Evolutionary conservation across 2,329 filamentous ascomycete genomes (phyloP), one percentile per base, ranked within the genome.

Genomic region (Colletotrichum limetticola): DNA sequence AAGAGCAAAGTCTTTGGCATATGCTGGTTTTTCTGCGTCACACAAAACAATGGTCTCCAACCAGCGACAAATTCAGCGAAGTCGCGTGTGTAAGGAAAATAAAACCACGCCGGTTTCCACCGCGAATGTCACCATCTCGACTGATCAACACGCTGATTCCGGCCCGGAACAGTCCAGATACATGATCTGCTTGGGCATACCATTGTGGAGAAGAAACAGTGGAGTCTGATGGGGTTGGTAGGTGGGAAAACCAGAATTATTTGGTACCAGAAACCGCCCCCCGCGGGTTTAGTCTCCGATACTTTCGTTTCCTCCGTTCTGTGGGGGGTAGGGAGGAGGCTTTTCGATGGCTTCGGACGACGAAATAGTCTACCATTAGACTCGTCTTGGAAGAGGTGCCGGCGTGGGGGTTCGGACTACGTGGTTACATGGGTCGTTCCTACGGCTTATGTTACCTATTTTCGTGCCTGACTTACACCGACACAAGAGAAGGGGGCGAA

Each of bases 161-260:
- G 32, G 55, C 26, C 64, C 52, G 42, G 24, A 56, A 60, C 22
- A 32, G 52, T 63, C 37, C 37, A 66, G 28, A 24, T 65, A 57
- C 66, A 70, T 70, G 60, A 65, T 72, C 70, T 65, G 70, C 60
- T 65, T 28, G 37, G 60, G 32, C 4, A 26, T 57, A 19, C 22
- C 22, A 49, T n/a, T 65, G 70, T 70, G 70, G 70, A 53, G 66
- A 65, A 72, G 19, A 61, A 56, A 72, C 53, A 70, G 70, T 72
- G 70, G 70, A 26, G 66, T 55, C 19, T 70, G 46, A 72, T 64
- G 70, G 66, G 55, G 66, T 70, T 14, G 9, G 32, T n/a, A 52
- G 28, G 26, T 22, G 22, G 49, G 55, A 26, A 53, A 26, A 6
- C 49, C 49, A 60, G 55, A 52, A 49, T 49, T 32, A 28, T 70